Base-by-base conservation (phyloP, 768 basidiomycete genomes). In the Mrakia gelida region DNA sequence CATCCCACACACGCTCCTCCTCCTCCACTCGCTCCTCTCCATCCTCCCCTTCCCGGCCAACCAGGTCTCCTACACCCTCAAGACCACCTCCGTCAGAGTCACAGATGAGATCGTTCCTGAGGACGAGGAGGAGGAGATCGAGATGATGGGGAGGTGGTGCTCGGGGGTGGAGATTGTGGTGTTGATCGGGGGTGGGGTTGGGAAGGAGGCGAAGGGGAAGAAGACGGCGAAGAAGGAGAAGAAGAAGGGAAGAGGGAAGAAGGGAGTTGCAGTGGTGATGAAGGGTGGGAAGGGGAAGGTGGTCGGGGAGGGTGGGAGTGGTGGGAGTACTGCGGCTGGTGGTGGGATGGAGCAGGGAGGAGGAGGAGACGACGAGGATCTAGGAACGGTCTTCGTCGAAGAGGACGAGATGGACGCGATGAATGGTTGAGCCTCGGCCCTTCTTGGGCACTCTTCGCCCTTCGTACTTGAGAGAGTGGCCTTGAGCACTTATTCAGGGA, bases 21-120 rank as follows among this genome's bases (percentile, higher is more conserved):
- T 85, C 7, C 79, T 85, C 15, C 82, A 84, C 75, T 80, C 84
- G 8, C 70, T 85, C 9, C 75, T 84, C n/a, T 82, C 84, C 68
- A 80, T 84, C 41, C 79, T 85, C 32, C 84, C 84, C 2, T 85
- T 81, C 78, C 83, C 84, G 0, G 71, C 59, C 41, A 76, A 81
- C 9, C 79, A 80, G 6, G 80, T 85, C 59, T 81, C 82, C 80
- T 82, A 85, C 73, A 71, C 78, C 11, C n/a, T 75, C 56, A 75
- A 59, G 32, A 79, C 78, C 10, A 75, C 78, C 9, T 79, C 78
- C 63, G 74, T 79, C 30, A 41, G 65, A 28, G 41, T 79, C 23
- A 79, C 78, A 43, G 78, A 79, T 28, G 83, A 84, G 81, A 81
- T 85, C 63, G 74, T 78, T 3, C 84, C 83, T 4, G 84, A 85